Percentiles rank a stretch among this genome's conserved stretches.
Evolutionary conservation across 345 rosid genomes (phyloP).

Genomic region (Carallia brachiata): DNA sequence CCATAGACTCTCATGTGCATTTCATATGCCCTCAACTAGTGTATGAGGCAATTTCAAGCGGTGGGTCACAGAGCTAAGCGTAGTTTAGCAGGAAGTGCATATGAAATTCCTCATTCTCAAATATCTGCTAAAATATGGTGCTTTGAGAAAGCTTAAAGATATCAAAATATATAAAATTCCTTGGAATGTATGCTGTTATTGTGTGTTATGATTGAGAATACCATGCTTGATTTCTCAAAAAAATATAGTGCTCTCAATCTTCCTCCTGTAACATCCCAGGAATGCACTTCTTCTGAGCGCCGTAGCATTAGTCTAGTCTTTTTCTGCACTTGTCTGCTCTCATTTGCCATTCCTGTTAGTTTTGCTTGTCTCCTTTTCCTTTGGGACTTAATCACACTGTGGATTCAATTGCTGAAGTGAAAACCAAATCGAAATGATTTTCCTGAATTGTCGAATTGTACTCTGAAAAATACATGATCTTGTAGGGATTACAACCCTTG

Average conservation of each 20-base stretch:
- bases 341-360: background rate
- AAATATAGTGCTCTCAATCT: background rate
- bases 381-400: too few species aligned
- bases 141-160: too few species aligned
- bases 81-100: conserved; percentile 10
- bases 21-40: conserved; percentile 95
- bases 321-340: background rate
- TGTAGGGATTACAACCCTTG: conserved; percentile 83
- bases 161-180: too few species aligned
- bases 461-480: conserved; percentile 6
- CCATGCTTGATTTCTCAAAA: background rate
- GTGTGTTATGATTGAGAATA: background rate
- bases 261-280: background rate
- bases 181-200: background rate
- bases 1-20: conserved; percentile 96
- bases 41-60: conserved; percentile 93
- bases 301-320: background rate
- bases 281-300: background rate
- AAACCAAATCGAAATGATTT: too few species aligned
- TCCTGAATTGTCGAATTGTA: background rate
- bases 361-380: too few species aligned
- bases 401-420: too few species aligned
- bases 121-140: too few species aligned
- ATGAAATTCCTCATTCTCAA: background rate
- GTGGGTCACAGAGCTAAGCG: conserved; percentile 42